These are phyloP conservation scores for Sugiyamaella chiloensis DNA, from an alignment of 805 yeast genomes.

Conservation along the genomic window DNA sequence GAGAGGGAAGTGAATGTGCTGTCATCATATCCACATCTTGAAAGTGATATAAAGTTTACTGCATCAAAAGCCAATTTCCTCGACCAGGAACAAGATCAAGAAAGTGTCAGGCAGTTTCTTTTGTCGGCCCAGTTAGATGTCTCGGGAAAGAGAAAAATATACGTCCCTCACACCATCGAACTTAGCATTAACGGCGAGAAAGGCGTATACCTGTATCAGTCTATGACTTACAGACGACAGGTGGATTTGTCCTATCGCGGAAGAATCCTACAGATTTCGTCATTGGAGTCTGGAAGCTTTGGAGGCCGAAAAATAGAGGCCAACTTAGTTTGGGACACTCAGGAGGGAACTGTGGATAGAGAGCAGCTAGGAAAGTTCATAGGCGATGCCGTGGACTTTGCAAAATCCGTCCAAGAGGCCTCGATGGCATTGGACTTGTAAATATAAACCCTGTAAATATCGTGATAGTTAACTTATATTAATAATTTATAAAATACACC, in stretches of 20 bases:
- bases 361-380: conserved; percentile 15
- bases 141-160: conserved; percentile 36
- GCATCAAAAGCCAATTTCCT: conserved; percentile 34
- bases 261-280: conserved; percentile 39
- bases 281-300: conserved; percentile 55
- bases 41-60: conserved; percentile 46
- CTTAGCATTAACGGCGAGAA: conserved; percentile 38
- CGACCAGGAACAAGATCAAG: conserved; percentile 36
- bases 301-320: conserved; percentile 55
- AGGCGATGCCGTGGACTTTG: conserved; percentile 19
- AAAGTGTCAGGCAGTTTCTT: conserved; percentile 44
- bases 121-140: conserved; percentile 39
- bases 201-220: conserved; percentile 44
- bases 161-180: conserved; percentile 40
- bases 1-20: conserved; percentile 44
- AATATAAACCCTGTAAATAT: neutral
- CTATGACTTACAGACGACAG: conserved; percentile 44
- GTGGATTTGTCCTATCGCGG: conserved; percentile 41
- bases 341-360: conserved; percentile 15
- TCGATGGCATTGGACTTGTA: conserved; percentile 4
- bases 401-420: conserved; percentile 9
- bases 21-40: conserved; percentile 41
- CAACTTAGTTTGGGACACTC: conserved; percentile 40
- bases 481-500: too few relatives aligned
- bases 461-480: too few relatives aligned